Percentiles rank a stretch among this genome's conserved stretches.
These are phyloP conservation scores for Cronartium quercuum DNA, from an alignment of 1,284 basidiomycete species.

Conservation along the genomic window DNA sequence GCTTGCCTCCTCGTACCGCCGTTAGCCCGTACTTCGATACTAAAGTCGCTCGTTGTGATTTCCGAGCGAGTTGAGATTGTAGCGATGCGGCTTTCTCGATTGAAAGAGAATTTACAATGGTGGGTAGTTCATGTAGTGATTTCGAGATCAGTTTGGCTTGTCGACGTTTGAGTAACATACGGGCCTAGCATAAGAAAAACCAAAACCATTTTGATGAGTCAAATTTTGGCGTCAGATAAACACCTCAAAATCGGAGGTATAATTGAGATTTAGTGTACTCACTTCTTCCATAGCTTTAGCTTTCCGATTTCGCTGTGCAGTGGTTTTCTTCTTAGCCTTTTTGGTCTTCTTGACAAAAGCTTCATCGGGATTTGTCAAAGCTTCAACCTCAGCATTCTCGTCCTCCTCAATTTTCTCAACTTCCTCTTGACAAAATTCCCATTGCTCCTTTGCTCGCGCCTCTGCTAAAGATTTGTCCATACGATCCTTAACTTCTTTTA, in stretches of 20 bases:
- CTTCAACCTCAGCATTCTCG: constrained; percentile 7
- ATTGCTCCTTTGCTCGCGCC: neutral
- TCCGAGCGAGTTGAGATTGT: neutral
- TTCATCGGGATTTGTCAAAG: neutral
- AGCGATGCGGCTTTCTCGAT: neutral
- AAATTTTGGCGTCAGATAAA: no score
- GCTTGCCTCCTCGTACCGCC: constrained; percentile 25
- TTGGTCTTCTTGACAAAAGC: constrained; percentile 6
- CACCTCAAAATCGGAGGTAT: neutral
- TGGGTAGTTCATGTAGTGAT: constrained; percentile 26
- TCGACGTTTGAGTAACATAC: constrained; percentile 3
- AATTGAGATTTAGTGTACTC: neutral
- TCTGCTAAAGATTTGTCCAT: constrained; percentile 1
- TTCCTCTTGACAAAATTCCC: constrained; percentile 32
- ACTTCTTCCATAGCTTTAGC: constrained; percentile 16
- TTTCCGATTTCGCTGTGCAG: constrained; percentile 19
- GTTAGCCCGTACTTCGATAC: constrained; percentile 19
- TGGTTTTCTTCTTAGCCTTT: constrained; percentile 21
- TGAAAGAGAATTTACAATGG: neutral
- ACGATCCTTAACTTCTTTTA: constrained; percentile 10
- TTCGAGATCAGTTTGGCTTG: constrained; percentile 14
- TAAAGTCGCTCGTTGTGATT: constrained; percentile 15
- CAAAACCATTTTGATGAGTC: no score
- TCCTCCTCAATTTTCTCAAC: constrained; percentile 3
- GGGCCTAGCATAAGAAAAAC: neutral